Percentiles rank a stretch among this genome's conserved stretches.
These are phyloP conservation scores for Cladophialophora chaetospira DNA, from an alignment of 2,329 filamentous ascomycete genomes.

Conservation along the genomic window DNA sequence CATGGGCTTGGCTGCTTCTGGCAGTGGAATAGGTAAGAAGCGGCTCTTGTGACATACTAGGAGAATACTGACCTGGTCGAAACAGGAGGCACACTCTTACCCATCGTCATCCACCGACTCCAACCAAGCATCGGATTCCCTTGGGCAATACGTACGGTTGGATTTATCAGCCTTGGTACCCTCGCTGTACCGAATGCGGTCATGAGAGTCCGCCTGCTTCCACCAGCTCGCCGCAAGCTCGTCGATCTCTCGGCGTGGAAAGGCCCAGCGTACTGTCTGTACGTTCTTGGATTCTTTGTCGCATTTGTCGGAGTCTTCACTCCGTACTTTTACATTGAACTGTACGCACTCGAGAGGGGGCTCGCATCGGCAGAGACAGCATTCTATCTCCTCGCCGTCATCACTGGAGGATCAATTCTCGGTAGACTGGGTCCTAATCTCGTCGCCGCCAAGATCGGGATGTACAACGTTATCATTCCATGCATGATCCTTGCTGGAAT, in stretches of 20 bases:
- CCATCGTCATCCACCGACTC: not conserved
- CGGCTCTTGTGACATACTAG: not conserved
- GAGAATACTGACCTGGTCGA: not conserved
- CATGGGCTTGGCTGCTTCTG: not conserved
- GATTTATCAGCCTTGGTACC: not conserved
- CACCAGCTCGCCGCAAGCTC: not conserved
- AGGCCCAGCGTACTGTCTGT: not conserved
- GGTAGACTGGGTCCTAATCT: constrained; percentile 39
- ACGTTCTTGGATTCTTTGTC: not conserved
- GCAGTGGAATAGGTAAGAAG: not conserved
- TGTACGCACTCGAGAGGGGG: not conserved
- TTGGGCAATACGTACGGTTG: not conserved
- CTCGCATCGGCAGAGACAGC: constrained; percentile 33
- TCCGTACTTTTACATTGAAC: not conserved
- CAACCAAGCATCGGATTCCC: not conserved
- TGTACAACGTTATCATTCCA: constrained; percentile 31
- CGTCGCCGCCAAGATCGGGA: constrained; percentile 34
- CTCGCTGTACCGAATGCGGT: not conserved
- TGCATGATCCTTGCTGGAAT: constrained; percentile 47
- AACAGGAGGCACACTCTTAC: not conserved
- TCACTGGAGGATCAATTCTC: constrained; percentile 50
- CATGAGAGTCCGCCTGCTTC: not conserved
- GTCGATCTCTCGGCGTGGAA: not conserved
- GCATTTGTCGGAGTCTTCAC: not conserved
- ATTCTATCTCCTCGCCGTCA: constrained; percentile 55